Evolutionary conservation across 2,329 filamentous ascomycete genomes (phyloP).

Genomic region (Colletotrichum sojae): DNA sequence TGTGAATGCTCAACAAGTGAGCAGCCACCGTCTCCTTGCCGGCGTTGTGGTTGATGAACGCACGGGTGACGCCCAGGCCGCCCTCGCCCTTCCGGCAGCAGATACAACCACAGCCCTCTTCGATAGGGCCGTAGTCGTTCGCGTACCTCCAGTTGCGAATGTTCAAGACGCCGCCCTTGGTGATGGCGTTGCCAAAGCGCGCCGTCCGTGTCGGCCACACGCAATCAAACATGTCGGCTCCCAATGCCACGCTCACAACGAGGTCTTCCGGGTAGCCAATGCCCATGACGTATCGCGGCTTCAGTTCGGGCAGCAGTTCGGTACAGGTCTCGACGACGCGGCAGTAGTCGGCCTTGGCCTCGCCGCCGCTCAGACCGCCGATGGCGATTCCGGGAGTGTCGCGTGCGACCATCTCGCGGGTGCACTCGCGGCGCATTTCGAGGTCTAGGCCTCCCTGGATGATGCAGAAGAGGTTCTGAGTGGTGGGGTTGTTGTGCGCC

Average conservation of each 20-base stretch:
- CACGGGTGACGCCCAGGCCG: constrained; percentile 85
- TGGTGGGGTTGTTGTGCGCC: constrained; percentile 85
- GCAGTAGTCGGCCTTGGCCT: constrained; percentile 94
- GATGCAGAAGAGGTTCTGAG: constrained; percentile 97
- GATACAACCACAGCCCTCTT: constrained; percentile 84
- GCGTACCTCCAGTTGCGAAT: constrained; percentile 83
- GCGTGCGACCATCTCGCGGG: constrained; percentile 86
- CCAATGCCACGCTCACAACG: constrained; percentile 91
- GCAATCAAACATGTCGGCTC: constrained; percentile 99
- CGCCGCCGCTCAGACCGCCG: constrained; percentile 92
- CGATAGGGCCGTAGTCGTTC: constrained; percentile 85
- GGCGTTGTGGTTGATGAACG: constrained; percentile 91
- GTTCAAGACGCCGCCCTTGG: constrained; percentile 84
- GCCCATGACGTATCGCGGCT: constrained; percentile 99
- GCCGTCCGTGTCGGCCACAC: constrained; percentile 98
- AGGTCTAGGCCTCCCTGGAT: constrained; percentile 96
- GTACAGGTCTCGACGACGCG: constrained; percentile 91
- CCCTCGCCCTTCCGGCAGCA: constrained; percentile 80
- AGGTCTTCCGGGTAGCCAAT: constrained; percentile 98
- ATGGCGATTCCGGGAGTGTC: constrained; percentile 98
- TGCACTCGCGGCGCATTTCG: constrained; percentile 87
- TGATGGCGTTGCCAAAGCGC: constrained; percentile 95
- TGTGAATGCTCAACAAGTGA: constrained; percentile 89
- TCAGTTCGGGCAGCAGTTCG: constrained; percentile 84
- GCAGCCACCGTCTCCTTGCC: constrained; percentile 97